A percentile compares a stretch with the other conserved stretches of the same genome.
These are phyloP conservation scores for Rhizopogon vesiculosus DNA, from an alignment of 768 basidiomycete species.

Conservation along the genomic window DNA sequence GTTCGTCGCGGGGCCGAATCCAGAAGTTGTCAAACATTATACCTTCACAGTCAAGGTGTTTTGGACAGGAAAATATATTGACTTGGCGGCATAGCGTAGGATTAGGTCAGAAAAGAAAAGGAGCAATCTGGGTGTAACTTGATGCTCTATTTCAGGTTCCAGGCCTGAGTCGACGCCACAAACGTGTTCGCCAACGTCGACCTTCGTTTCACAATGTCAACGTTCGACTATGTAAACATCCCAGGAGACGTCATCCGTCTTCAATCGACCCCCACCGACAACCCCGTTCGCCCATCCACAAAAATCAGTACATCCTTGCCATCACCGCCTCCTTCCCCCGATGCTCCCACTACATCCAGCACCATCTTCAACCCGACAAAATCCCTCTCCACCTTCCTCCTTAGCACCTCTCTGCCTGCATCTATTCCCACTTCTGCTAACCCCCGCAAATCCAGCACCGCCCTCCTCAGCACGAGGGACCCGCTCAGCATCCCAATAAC, in stretches of 20 bases:
- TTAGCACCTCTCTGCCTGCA: slow-evolving; percentile 14
- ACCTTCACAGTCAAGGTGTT: no score
- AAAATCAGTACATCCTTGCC: slow-evolving; percentile 40
- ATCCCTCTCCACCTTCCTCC: slow-evolving; percentile 28
- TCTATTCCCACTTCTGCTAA: slow-evolving; percentile 11
- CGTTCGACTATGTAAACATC: slow-evolving; percentile 36
- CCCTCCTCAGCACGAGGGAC: slow-evolving; percentile 54
- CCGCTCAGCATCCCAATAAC: slow-evolving; percentile 75
- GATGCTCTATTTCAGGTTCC: no score
- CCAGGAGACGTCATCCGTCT: slow-evolving; percentile 35
- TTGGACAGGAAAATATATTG: no score
- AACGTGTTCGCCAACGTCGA: neutral
- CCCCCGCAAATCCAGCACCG: slow-evolving; percentile 20
- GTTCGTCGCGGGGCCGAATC: no score
- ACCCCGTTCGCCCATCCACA: slow-evolving; percentile 31
- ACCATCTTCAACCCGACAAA: slow-evolving; percentile 23
- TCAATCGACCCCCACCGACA: slow-evolving; percentile 15
- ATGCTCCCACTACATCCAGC: slow-evolving; percentile 18
- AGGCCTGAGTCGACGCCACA: no score
- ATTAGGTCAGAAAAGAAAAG: no score
- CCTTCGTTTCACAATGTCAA: slow-evolving; percentile 18
- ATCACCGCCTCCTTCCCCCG: slow-evolving; percentile 11
- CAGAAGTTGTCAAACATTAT: no score
- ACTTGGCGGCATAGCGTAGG: no score
- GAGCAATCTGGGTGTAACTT: no score